Evolutionary conservation across 2,329 filamentous ascomycete genomes (phyloP), one percentile per base, ranked within the genome.

Genomic region (Aspergillus terreus): DNA sequence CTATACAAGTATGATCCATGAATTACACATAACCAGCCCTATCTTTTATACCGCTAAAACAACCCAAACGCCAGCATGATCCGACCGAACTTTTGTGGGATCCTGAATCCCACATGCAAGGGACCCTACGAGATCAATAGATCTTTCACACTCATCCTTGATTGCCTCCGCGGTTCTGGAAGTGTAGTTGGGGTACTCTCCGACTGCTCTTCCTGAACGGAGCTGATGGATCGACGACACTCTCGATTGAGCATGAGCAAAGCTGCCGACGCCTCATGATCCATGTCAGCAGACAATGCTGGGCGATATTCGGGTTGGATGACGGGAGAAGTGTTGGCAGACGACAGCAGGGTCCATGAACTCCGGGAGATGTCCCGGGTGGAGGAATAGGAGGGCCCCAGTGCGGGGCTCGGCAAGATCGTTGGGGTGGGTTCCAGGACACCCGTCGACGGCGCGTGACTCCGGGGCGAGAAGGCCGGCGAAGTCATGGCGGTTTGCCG

Each of bases 211-310:
- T 65, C 66, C 42, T 52, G 62, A 6, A 63, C 58, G 6, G 66
- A 68, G 55, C 68, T 62, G 1, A 66, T 62, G 4, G 72, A 75
- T 35, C 77, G 78, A 33, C 89, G 79, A 38, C 89, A 82, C 67
- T 94, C 90, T 49, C 79, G 84, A 59, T 92, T 95, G 53, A 96
- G 76, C 91, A 96, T 95, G 67, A 96, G 71, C 60, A 96, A 70
- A 3, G 91, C 92, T 11, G 90, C 86, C 6, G 90, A 94, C 1
- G 90, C 92, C 68, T 94, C 90, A 54, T 91, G 86, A 56, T 90
- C 86, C 35, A 88, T 76, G 50, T 80, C 77, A 6, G 77, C 75
- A 6, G 75, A 60, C 71, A 27, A 77, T 72, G 53, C 78, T 71
- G 32, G 72, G 70, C 41, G 60, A 63, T 52, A 65, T 23, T 68